A percentile compares a stretch with the other conserved stretches of the same genome.
Evolutionary conservation across 116 monocot species (phyloP).

Genomic region (Trichopus zeylanicus): DNA sequence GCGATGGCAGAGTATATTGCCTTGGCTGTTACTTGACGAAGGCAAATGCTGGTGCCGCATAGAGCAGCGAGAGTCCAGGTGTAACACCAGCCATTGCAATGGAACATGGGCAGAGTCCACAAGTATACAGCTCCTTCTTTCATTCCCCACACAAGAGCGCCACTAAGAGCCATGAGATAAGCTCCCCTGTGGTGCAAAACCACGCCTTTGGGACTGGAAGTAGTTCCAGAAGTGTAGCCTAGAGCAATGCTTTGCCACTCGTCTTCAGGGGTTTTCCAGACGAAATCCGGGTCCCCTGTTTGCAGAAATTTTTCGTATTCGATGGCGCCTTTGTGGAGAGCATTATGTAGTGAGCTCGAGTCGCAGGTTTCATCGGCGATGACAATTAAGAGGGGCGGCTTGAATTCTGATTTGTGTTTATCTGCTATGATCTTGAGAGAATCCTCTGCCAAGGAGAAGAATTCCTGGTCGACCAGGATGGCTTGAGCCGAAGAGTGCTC

Average conservation of each 20-base stretch:
- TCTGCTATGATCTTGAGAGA: slow-evolving; percentile 32
- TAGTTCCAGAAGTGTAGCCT: too few species aligned
- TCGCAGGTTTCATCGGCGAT: too few species aligned
- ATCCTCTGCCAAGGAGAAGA: slow-evolving; percentile 31
- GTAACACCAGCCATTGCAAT: slow-evolving; percentile 95
- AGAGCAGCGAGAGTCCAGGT: slow-evolving; percentile 85
- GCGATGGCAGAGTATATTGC: slow-evolving; percentile 63
- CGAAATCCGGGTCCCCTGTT: too few species aligned
- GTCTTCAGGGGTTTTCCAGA: too few species aligned
- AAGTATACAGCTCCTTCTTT: slow-evolving; percentile 74
- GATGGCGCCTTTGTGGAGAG: slow-evolving; percentile 42
- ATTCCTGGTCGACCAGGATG: slow-evolving; percentile 49
- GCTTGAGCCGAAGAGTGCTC: slow-evolving; percentile 34
- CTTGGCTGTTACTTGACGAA: slow-evolving; percentile 77
- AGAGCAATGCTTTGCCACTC: too few species aligned
- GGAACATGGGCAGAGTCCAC: slow-evolving; percentile 98
- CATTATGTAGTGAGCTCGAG: too few species aligned
- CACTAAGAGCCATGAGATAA: slow-evolving; percentile 81
- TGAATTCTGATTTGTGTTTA: slow-evolving; percentile 25
- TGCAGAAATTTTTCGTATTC: too few species aligned
- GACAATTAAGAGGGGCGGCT: slow-evolving; percentile 16
- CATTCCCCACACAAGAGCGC: slow-evolving; percentile 64
- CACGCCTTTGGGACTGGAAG: slow-evolving; percentile 92
- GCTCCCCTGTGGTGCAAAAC: slow-evolving; percentile 91
- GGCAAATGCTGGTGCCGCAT: slow-evolving; percentile 87